Conservation (phyloP, 441 rosid genomes). For the Brassica hybrid region DNA sequence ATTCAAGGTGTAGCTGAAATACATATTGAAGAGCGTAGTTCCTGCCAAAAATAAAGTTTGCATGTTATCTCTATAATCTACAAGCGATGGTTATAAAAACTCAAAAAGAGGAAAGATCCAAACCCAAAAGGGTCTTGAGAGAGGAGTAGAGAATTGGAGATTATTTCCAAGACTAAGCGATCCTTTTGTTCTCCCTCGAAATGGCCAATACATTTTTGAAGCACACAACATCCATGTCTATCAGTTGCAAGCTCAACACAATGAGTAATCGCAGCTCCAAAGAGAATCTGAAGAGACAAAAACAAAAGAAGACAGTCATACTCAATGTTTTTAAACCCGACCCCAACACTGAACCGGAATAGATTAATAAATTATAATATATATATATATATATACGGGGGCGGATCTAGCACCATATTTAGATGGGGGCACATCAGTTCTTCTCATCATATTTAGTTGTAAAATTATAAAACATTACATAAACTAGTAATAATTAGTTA, state of each 20-base stretch:
- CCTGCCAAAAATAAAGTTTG: conserved; percentile 43
- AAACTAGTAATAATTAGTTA: no score
- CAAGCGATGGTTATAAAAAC: background rate
- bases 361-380: no score
- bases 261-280: conserved; percentile 66
- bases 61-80: conserved; percentile 10
- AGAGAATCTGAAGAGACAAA: conserved; percentile 59
- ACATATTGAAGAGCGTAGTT: conserved; percentile 86
- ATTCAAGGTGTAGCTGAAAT: conserved; percentile 70
- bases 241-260: conserved; percentile 83
- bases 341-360: no score
- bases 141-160: conserved; percentile 72
- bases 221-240: conserved; percentile 86
- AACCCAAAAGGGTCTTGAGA: conserved; percentile 85
- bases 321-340: no score
- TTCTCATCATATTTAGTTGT: no score
- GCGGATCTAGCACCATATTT: no score
- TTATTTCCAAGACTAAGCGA: conserved; percentile 61
- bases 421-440: no score
- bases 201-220: conserved; percentile 77
- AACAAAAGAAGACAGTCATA: no score
- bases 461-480: no score
- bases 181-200: conserved; percentile 60
- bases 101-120: conserved; percentile 2
- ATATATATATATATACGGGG: no score